Base-by-base conservation (phyloP, 345 rosid genomes). In the Hibiscus syriacus region DNA sequence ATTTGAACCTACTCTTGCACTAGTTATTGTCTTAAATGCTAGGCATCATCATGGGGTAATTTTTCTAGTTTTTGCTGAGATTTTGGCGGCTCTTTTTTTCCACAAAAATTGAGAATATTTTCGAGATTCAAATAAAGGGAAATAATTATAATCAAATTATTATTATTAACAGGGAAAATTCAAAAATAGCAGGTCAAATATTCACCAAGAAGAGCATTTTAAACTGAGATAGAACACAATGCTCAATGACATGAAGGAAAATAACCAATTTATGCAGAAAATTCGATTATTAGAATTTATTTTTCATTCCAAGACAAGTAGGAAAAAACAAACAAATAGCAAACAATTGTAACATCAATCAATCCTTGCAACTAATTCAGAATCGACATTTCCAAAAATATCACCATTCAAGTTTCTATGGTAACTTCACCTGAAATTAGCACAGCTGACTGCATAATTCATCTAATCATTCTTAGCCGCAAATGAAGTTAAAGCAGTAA, bases 21-120 rank as follows among this genome's bases (percentile, higher is more conserved):
- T 87, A 88, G 9, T 84, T 85, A 72, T 8, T 87, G 68, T 75
- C 92, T 55, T 87, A 71, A 85, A 87, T 69, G 80, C 87, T 0
- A 77, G 80, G 69, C 77, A 83, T n/a, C n/a, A n/a, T 53, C 87
- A 87, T 61, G 45, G 78, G 67, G 13, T 73, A 72, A 23, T 85
- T 85, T 63, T 70, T 87, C 0, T 58, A 49, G n/a, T 87, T 87
- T 77, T 83, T 64, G 38, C 74, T 27, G 84, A 85, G 70, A 80
- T 85, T 78, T 87, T 87, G 38, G 38, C 7, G 10, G 38, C 38
- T 34, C 38, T 34, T 8, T 34, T n/a, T 87, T 48, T 34, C 46
- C 36, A n/a, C 66, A 55, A 14, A 72, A 70, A 25, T 72, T 67
- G 0, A 30, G 58, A 8, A 34, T 5, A n/a, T n/a, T n/a, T n/a